Base-by-base conservation (phyloP, 768 basidiomycete species). In the Lyophyllum decastes region DNA sequence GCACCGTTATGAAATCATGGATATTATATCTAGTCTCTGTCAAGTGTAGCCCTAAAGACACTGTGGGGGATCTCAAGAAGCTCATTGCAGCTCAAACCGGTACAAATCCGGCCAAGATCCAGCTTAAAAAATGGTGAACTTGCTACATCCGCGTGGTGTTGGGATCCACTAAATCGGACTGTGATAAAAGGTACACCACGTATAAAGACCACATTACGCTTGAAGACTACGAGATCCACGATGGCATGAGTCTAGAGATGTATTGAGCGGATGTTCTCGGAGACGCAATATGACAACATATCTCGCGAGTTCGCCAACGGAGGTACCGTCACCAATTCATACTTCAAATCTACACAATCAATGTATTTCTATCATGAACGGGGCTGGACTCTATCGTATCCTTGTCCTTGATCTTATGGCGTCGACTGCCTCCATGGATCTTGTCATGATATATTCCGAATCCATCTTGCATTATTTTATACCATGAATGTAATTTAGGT, bases 171-270 rank as follows among this genome's bases (percentile, higher is more conserved):
- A 52, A 44, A 55, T 49, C 19, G 47, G 34, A 38, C 27, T 25
- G 27, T 34, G 35, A 51, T 10, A 35, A 66, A n/a, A 95, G 95
- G 95, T 95, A 97, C 71, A 95, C 84, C 4, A 89, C 86, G 45
- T 99, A 88, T 80, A 98, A 98, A 75, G 95, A 99, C 71, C 95
- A 98, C 70, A 94, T 96, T 67, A 93, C 92, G 12, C 83, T 95
- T 7, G 64, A 78, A n/a, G 94, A 96, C 74, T 96, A 95, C 66
- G 94, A 95, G 77, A 95, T 95, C 62, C 73, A 94, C 68, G 92
- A 95, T 67, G 93, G 93, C 44, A 94, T 92, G 91, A 94, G 90
- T 70, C 77, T 95, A 71, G 93, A 95, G 78, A 86, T 95, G 91
- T 92, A 94, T 75, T 95, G 75, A 72, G 53, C 38, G 24, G 25